Evolutionary conservation across 306 rosid species (phyloP), one percentile per base, ranked within the genome.

Genomic region (Casuarina glauca): DNA sequence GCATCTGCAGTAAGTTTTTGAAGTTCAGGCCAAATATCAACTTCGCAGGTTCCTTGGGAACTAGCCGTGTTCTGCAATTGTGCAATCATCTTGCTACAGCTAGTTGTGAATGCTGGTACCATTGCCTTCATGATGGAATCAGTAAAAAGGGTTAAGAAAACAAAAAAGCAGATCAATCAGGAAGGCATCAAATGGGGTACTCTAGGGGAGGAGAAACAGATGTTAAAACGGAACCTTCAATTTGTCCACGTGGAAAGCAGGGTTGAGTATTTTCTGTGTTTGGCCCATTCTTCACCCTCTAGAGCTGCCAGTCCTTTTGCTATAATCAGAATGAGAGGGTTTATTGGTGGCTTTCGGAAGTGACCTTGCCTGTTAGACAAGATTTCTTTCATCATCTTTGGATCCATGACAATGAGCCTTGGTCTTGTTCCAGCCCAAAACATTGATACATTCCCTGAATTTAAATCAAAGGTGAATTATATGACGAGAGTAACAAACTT

Each of bases 181-280:
- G 41, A 36, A 26, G 51, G 41, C 26, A 6, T 55, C 69, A 55
- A 57, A 74, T 43, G 69, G 51, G 45, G 43, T 55, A 7, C 5
- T 41, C 3, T 35, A 35, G 68, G n/a, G 5, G 32, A 54, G 35
- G 61, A 54, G n/a, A 61, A 61, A 36, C 0, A 41, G 26, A 20
- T 26, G 46, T 45, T 20, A 53, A 62, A 43, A 41, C 46, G 41
- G 44, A 71, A 89, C 93, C 91, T 87, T 83, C 62, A 87, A 76
- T 45, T 32, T 80, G 61, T 89, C 91, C 1, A 75, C 44, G 82
- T 87, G 86, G 78, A 89, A 89, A 79, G 84, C 91, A 58, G 88
- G 89, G 62, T 85, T 87, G 63, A 89, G 54, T 1, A 80, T 79
- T 80, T 85, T 72, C 88, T 82, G 36, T 80, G 89, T 68, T 70